Conservation (phyloP, 805 yeast species). For the Wickerhamomyces rabaulensis region DNA sequence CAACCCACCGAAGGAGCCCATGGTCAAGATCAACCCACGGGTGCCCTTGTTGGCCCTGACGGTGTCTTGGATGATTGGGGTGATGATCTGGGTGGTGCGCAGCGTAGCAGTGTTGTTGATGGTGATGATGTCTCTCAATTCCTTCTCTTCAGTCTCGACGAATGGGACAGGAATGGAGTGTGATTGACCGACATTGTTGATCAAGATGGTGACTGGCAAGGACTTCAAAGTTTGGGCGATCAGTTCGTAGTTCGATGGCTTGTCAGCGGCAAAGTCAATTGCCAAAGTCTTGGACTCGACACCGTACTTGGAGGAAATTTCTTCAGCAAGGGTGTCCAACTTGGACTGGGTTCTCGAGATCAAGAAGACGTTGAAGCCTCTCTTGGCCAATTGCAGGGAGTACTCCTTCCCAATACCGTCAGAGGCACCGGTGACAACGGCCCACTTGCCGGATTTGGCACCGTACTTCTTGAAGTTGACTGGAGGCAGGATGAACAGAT, state of each 20-base stretch:
- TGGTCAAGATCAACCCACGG: conserved; percentile 80
- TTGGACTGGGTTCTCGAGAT: conserved; percentile 82
- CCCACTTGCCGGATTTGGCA: conserved; percentile 72
- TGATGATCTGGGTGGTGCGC: conserved; percentile 72
- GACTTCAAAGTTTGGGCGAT: conserved; percentile 42
- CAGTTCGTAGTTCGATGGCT: conserved; percentile 46
- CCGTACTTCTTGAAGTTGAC: conserved; percentile 64
- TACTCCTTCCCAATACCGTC: conserved; percentile 97
- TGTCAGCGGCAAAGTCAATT: conserved; percentile 71
- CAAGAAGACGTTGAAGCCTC: conserved; percentile 78
- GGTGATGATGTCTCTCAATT: conserved; percentile 74
- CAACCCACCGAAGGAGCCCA: conserved; percentile 97
- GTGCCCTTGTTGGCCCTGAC: conserved; percentile 34
- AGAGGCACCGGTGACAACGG: conserved; percentile 95
- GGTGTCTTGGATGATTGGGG: conserved; percentile 62
- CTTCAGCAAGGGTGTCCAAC: conserved; percentile 58
- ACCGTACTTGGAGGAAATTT: conserved; percentile 52
- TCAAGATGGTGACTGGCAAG: conserved; percentile 64
- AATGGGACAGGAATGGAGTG: conserved; percentile 96
- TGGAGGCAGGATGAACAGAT: conserved; percentile 60
- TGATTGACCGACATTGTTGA: conserved; percentile 93
- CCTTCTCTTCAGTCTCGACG: conserved; percentile 68
- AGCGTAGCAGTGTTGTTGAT: conserved; percentile 84
- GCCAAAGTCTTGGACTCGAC: conserved; percentile 67
- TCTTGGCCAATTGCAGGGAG: conserved; percentile 76